Base-by-base conservation (phyloP, 192 early-diverging fungal genomes). In the Backusella tarrabulga region DNA sequence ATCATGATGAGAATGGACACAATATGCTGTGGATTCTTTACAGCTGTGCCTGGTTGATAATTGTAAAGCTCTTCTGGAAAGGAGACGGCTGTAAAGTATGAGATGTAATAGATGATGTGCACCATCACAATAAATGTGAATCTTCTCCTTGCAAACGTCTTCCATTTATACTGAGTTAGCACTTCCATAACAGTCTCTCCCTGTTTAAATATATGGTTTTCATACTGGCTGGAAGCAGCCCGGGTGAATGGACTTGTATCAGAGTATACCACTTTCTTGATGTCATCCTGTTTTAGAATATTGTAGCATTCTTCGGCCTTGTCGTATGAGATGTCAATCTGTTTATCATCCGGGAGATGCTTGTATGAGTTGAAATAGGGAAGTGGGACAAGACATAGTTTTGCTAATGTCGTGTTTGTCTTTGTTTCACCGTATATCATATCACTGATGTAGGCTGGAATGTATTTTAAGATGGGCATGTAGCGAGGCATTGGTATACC, bases 91-190 rank as follows among this genome's bases (percentile, higher is more conserved):
- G 41, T 68, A n/a, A 66, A 67, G 67, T 75, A 75, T 2, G 36
- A 38, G 1, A n/a, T 29, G 44, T 75, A 75, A 34, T 75, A 75
- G 3, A n/a, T 6, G 3, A 68, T 44, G n/a, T 75, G 63, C 17
- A 75, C 19, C 8, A 75, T 32, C 2, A 32, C 50, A 14, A 75
- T 75, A 23, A 50, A 19, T 3, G 29, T 19, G 14, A 75, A 75
- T 15, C 26, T 63, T 19, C 9, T 34, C 19, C 17, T 38, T n/a
- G 74, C 74, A 68, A 75, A 75, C 17, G 21, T 44, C 19, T 44
- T 63, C 74, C 74, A 75, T 68, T 75, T 75, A 44, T 75, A 75
- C 5, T 67, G n/a, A 36, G 67, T 29, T 14, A 75, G 17, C 17
- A 66, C 42, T 35, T 67, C 74, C 36, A 75, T 67, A 34, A 75